Evolutionary conservation across 148 eudicot genomes (phyloP).

Genomic region (Oxyria digyna): DNA sequence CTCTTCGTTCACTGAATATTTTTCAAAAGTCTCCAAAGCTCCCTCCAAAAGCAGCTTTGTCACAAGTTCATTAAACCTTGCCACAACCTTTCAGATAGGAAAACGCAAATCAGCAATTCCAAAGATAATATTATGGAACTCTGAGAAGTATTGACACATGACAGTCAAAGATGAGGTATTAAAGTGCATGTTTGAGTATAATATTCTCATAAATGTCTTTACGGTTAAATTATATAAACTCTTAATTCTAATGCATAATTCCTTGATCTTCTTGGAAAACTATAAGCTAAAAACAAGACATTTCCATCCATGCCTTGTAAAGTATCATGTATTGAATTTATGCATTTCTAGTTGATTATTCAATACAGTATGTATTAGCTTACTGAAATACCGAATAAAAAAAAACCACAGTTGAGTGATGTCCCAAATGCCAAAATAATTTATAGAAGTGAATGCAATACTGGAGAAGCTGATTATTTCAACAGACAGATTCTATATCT

Average conservation of each 20-base stretch:
- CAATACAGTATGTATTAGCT: background rate
- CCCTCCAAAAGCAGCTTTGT: slow-evolving; percentile 86
- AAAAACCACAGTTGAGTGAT: background rate
- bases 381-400: background rate
- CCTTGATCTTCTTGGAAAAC: background rate
- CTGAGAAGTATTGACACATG: background rate
- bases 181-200: background rate
- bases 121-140: background rate
- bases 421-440: background rate
- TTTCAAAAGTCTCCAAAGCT: slow-evolving; percentile 80
- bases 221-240: background rate
- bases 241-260: background rate
- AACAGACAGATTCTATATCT: background rate
- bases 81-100: slow-evolving; percentile 55
- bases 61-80: slow-evolving; percentile 86
- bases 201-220: background rate
- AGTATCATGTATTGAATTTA: background rate
- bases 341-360: background rate
- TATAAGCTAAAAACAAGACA: background rate
- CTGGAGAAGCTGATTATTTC: background rate
- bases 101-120: slow-evolving; percentile 5
- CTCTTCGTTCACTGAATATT: slow-evolving; percentile 63
- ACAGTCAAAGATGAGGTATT: background rate
- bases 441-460: background rate
- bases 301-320: background rate